Evolutionary conservation across 1,284 basidiomycete species (phyloP), one percentile per base, ranked within the genome.

Genomic region (Ceratobasidium sp.): DNA sequence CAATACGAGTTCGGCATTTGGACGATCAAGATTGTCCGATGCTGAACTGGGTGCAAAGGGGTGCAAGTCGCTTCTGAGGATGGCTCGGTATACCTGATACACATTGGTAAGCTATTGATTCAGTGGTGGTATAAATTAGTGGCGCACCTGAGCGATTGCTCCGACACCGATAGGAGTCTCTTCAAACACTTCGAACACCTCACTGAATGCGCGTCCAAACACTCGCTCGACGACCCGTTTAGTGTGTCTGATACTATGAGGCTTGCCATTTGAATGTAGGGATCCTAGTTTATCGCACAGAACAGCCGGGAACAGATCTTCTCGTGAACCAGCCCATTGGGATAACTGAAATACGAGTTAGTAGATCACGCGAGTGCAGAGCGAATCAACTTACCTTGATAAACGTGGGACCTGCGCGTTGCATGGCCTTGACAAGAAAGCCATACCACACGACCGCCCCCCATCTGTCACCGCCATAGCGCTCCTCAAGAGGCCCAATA

Each of bases 281-380:
- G 90, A 88, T 58, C 94, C 94, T 78, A 99, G 86, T 75, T 88
- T 87, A 73, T 93, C 87, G 81, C 98, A 99, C 4, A 99, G 88
- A n/a, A 89, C 82, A n/a, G 91, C 86, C 0, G 98, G 95, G 82
- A 99, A 99, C 5, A 99, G 84, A 81, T 99, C 98, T 57, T 92
- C 91, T 67, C 98, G 88, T 32, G 96, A 96, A 5, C 93, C 98
- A 0, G 98, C 98, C 98, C 98, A 99, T 87, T 99, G 98, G 0
- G 95, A 59, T n/a, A 66, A 26, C 52, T 62, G 43, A 28, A 63
- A 63, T 57, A 75, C 23, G 5, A 11, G 28, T 49, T 35, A 16
- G 30, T 14, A 16, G 13, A 46, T 43, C 3, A 21, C 2, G 23
- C 18, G 16, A 28, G 43, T 11, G 7, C 5, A 61, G 41, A 1